These are phyloP conservation scores for Backusella westeae DNA, from an alignment of 192 early-diverging fungal species.

Conservation along the genomic window DNA sequence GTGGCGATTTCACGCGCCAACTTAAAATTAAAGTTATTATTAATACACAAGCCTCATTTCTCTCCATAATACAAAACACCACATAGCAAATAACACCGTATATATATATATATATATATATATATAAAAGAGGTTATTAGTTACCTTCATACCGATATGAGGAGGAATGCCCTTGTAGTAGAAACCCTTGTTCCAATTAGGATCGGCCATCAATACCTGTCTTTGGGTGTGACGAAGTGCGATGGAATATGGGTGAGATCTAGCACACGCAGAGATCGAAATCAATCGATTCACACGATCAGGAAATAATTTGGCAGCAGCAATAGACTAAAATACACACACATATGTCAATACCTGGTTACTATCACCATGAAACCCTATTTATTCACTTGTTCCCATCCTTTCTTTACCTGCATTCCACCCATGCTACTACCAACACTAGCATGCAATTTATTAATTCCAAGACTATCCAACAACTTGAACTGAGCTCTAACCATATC, in stretches of 20 bases:
- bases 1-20: conserved; percentile 92
- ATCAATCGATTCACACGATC: conserved; percentile 80
- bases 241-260: conserved; percentile 96
- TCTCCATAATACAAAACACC: neutral
- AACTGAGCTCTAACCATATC: conserved; percentile 99
- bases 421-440: conserved; percentile 95
- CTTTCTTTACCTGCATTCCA: conserved; percentile 73
- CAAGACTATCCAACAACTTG: conserved; percentile 73
- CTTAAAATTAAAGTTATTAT: conserved; percentile 20
- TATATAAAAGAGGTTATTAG: neutral
- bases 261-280: conserved; percentile 86
- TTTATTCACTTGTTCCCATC: neutral
- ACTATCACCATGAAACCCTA: neutral
- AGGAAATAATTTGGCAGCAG: conserved; percentile 78
- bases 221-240: conserved; percentile 91
- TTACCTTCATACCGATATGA: conserved; percentile 90
- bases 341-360: neutral
- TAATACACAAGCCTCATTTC: neutral
- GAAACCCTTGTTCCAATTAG: conserved; percentile 91
- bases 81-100: too few species aligned
- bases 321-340: conserved; percentile 56
- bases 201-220: conserved; percentile 92
- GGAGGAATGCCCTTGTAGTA: conserved; percentile 90
- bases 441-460: conserved; percentile 80
- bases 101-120: too few species aligned